Conservation (phyloP, 2,329 filamentous ascomycete species). For the Ascochyta koolunga region DNA sequence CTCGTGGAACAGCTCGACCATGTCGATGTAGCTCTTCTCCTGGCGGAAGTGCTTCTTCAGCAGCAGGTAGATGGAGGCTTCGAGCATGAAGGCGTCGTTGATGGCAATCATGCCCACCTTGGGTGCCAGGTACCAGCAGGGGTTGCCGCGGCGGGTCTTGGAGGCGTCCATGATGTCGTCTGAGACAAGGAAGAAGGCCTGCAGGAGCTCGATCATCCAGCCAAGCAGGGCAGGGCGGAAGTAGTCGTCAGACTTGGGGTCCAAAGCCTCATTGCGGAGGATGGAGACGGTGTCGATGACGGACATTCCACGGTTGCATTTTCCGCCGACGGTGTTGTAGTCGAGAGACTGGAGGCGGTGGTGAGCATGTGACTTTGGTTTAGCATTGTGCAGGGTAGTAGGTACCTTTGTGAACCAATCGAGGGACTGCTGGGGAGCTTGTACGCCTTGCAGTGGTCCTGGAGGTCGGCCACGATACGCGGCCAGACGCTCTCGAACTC, state of each 20-base stretch:
- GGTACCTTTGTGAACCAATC: constrained; percentile 84
- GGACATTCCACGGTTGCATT: constrained; percentile 98
- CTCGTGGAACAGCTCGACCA: constrained; percentile 97
- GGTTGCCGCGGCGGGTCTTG: constrained; percentile 90
- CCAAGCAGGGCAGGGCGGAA: constrained; percentile 86
- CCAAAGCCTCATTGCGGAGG: constrained; percentile 74
- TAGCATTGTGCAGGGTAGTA: constrained; percentile 1
- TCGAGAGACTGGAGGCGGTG: constrained; percentile 69
- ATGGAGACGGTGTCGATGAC: constrained; percentile 89
- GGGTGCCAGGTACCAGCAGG: constrained; percentile 94
- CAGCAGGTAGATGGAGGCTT: constrained; percentile 85
- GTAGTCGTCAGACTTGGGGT: constrained; percentile 73
- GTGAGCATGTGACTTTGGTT: constrained; percentile 23
- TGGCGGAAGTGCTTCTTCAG: constrained; percentile 92
- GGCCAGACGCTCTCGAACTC: constrained; percentile 93
- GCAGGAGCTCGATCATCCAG: constrained; percentile 97
- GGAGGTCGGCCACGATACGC: constrained; percentile 79
- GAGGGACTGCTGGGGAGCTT: constrained; percentile 81
- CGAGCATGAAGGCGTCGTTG: constrained; percentile 98
- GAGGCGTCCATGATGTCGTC: constrained; percentile 99
- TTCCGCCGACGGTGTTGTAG: constrained; percentile 88
- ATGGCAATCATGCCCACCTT: constrained; percentile 95
- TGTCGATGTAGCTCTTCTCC: constrained; percentile 86
- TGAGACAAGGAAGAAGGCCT: constrained; percentile 97
- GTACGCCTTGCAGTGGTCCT: constrained; percentile 79